Evolutionary conservation across 2,329 filamentous ascomycete genomes (phyloP), one percentile per base, ranked within the genome.

Genomic region (Sporothrix variecibatus): DNA sequence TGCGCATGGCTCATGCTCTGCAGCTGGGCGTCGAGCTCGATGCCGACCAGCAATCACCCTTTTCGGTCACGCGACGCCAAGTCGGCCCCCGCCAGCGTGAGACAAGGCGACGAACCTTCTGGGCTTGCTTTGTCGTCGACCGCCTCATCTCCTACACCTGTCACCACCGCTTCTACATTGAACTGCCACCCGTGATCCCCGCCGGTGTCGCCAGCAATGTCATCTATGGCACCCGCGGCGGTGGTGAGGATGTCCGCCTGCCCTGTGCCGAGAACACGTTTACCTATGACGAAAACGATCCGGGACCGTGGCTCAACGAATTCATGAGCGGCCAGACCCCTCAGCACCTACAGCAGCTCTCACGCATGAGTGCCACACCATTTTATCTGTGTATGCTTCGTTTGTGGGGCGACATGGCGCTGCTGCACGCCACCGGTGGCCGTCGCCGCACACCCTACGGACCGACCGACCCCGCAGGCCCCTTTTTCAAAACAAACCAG

Each of bases 1-100:
- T 79, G 28, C 74, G 77, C 28, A 78, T 79, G 78, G 78, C 78
- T 3, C 74, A 79, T 40, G 77, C 78, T 17, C 77, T 78, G 75
- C 77, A 77, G 9, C 74, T 79, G 12, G 53, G 70, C n/a, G 56
- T 56, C 9, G 76, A 78, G n/a, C 65, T 69, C 15, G 43, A 69
- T 12, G 43, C 26, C 17, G 65, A 34, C 43, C 65, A 69, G 46
- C 26, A n/a, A 26, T 34, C 65, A 5, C 43, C 43, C 23, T 34
- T 49, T 4, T n/a, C 43, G 1, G 20, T n/a, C 1, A 26, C 34
- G 2, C 60, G n/a, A 6, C 34, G 34, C 0, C 34, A 43, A 1
- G 9, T 69, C 2, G 65, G 65, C 7, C 65, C 65, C 1, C 65
- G 65, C 6, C 77, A 78, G 46, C 62, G 65, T 5, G 75, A 76